Conservation (phyloP, 2,329 filamentous ascomycete species). For the Calycina herbarum region DNA sequence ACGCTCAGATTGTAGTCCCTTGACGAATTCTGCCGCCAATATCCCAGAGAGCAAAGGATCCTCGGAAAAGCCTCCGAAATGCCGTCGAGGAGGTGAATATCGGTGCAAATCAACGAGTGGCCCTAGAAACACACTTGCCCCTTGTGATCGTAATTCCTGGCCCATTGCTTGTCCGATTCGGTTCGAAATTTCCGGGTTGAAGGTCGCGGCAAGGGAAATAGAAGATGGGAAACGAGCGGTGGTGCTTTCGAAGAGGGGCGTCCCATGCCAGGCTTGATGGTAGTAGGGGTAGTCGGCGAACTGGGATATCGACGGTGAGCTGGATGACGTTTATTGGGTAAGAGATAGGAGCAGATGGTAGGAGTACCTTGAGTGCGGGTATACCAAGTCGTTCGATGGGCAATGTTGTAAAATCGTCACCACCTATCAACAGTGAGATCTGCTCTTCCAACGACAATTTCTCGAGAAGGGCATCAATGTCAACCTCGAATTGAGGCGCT, state of each 20-base stretch:
- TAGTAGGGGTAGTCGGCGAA: too few species aligned
- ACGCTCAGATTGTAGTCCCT: conserved; percentile 20
- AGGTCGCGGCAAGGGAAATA: conserved; percentile 36
- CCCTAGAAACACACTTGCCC: conserved; percentile 35
- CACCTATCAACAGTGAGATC: conserved; percentile 34
- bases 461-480: conserved; percentile 20
- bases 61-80: conserved; percentile 37
- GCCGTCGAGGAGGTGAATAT: conserved; percentile 34
- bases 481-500: neutral
- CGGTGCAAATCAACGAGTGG: conserved; percentile 28
- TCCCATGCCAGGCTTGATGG: too few species aligned
- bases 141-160: conserved; percentile 33
- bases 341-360: too few species aligned
- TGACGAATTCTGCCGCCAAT: conserved; percentile 34
- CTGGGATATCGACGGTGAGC: too few species aligned
- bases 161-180: conserved; percentile 33
- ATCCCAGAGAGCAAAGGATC: conserved; percentile 36
- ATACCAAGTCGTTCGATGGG: conserved; percentile 33
- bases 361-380: conserved; percentile 33
- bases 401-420: conserved; percentile 33
- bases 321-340: neutral
- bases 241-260: conserved; percentile 27
- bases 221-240: conserved; percentile 35
- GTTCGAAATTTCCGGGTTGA: conserved; percentile 32
- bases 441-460: conserved; percentile 38